Evolutionary conservation across 1,284 basidiomycete species (phyloP), one percentile per base, ranked within the genome.

Genomic region (Phellopilus nigrolimitatus): DNA sequence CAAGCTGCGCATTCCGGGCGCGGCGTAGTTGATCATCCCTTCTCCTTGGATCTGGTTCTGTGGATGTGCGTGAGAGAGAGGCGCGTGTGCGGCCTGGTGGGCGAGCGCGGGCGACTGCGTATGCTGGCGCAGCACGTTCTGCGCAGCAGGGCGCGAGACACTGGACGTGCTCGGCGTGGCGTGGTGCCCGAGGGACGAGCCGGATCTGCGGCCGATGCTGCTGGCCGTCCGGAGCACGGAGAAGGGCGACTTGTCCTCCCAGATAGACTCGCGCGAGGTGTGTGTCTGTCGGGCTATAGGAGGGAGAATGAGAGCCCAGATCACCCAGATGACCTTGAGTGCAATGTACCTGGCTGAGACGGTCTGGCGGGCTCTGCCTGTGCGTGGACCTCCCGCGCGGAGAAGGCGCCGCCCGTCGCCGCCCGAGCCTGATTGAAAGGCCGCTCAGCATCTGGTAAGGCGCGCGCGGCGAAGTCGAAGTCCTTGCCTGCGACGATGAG

Each of bases 391-490:
- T n/a, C n/a, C n/a, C n/a, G 17, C 7, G 37, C 5, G 33, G 22
- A 22, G 3, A 6, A 13, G 36, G 12, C 24, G n/a, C 33, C 33
- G 28, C 38, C 25, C 34, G 38, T 17, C 15, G n/a, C 17, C 13
- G 12, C 22, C 40, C 19, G 30, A 30, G 12, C 22, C 40, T 24
- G 30, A 30, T 57, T 25, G 27, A 47, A 40, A 34, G 56, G 51
- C 42, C 53, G 56, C 33, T 59, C 59, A 44, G 61, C 61, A 37
- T 63, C 69, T 25, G 70, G 70, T 38, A 80, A 56, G 39, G 68
- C 53, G n/a, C 75, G 68, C 42, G 62, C 69, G 13, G 78, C 74
- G 70, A 97, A 98, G 71, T 97, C 91, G 65, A 97, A 98, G 70
- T 97, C 93, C 66, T 86, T 91, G 64, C 86, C 92, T 95, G 63